Percentiles rank a stretch among this genome's conserved stretches.
Evolutionary conservation across 202 grass and related monocot genomes (phyloP).

Genomic region (Zoysia matrella): DNA sequence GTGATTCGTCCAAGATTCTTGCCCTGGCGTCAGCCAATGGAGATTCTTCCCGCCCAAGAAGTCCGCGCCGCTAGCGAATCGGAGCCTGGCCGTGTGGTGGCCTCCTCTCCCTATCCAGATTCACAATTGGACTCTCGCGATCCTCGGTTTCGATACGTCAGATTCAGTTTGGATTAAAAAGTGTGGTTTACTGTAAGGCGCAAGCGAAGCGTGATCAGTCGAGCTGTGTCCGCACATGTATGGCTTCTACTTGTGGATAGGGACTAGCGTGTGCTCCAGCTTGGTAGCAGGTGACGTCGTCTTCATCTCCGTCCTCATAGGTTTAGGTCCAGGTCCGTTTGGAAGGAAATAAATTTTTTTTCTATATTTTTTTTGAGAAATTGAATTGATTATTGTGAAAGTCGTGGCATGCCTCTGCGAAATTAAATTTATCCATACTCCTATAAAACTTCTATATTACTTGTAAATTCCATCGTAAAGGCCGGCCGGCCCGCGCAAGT

Average conservation of each 20-base stretch:
- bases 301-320: too few species aligned
- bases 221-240: slow-evolving; percentile 2
- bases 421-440: too few species aligned
- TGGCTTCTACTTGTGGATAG: slow-evolving; percentile 5
- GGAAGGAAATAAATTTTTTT: too few species aligned
- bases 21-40: slow-evolving; percentile 13
- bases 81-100: not conserved
- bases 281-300: too few species aligned
- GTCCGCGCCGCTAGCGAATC: not conserved
- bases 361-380: too few species aligned
- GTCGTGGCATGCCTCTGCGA: too few species aligned
- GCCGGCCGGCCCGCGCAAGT: too few species aligned
- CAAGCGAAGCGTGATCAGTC: not conserved
- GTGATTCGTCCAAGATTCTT: slow-evolving; percentile 34
- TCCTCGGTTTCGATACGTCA: not conserved
- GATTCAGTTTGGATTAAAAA: not conserved
- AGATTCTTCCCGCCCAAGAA: slow-evolving; percentile 24
- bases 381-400: too few species aligned
- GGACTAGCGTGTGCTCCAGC: not conserved
- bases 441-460: too few species aligned
- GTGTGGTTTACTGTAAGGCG: not conserved
- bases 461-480: too few species aligned
- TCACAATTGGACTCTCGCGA: not conserved
- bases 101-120: slow-evolving; percentile 25
- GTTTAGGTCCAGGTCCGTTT: too few species aligned